Evolutionary conservation across 164 flowering plant genomes (phyloP).

Genomic region (Euptelea pleiosperma): DNA sequence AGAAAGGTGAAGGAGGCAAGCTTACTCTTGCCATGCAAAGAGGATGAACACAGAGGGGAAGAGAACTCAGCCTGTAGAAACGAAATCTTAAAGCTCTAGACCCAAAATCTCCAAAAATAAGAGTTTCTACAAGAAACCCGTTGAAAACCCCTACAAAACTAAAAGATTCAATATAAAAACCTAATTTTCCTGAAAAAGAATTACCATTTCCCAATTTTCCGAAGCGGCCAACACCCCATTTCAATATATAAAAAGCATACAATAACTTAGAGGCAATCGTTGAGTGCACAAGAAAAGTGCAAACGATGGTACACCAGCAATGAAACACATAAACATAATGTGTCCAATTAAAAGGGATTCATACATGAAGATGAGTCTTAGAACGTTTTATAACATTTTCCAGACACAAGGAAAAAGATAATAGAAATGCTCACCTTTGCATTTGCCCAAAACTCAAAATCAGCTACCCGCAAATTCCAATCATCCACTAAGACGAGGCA

Average conservation of each 20-base stretch:
- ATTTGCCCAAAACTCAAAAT: constrained; percentile 99
- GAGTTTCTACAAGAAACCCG: too few species aligned
- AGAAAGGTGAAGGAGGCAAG: background rate
- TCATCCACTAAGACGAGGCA: constrained; percentile 99
- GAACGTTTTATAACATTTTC: constrained; percentile 21
- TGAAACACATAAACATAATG: constrained; percentile 9
- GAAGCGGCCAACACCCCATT: too few species aligned
- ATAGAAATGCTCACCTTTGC: constrained; percentile 74
- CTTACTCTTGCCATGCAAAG: constrained; percentile 65
- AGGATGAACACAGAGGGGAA: constrained; percentile 60
- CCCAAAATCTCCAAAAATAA: too few species aligned
- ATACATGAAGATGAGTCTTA: constrained; percentile 4
- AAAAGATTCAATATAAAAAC: too few species aligned
- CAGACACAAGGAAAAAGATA: constrained; percentile 18
- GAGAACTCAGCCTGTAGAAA: constrained; percentile 59
- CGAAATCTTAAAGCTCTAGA: too few species aligned
- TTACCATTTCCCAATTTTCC: too few species aligned
- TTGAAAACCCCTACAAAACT: too few species aligned
- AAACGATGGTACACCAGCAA: background rate
- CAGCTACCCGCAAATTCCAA: constrained; percentile 99
- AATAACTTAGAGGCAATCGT: background rate
- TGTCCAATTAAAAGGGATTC: background rate
- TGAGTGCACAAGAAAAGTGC: background rate
- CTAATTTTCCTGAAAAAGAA: too few species aligned
- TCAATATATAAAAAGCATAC: background rate